phyloP scores from a whole-genome alignment of 495 filamentous ascomycete species.

The Chlorociboria aeruginascens region DNA sequence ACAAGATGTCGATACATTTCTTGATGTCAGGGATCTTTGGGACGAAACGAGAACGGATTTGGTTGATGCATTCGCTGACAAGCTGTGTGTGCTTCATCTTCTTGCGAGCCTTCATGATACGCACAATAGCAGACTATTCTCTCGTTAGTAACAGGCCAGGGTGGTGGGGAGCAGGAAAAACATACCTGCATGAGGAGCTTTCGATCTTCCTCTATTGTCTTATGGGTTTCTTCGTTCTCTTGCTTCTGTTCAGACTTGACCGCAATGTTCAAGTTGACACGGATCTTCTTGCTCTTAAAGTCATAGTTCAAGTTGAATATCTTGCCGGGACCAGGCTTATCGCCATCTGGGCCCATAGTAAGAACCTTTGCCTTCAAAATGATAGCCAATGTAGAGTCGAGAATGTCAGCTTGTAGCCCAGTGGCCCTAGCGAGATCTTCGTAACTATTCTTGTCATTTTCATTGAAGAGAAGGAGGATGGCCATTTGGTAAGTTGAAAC shows the following conservation, averaged over 20 bases:
- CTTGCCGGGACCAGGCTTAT: conserved; percentile 64
- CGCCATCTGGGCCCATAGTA: conserved; percentile 50
- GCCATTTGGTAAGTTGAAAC: conserved; percentile 98
- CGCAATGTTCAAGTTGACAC: conserved; percentile 88
- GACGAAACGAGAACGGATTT: conserved; percentile 88
- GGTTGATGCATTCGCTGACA: conserved; percentile 85
- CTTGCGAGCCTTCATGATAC: conserved; percentile 99
- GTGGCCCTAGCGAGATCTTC: conserved; percentile 77
- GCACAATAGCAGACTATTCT: conserved; percentile 83
- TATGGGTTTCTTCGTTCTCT: conserved; percentile 93
- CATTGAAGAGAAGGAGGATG: conserved; percentile 92
- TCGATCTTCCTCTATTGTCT: conserved; percentile 97
- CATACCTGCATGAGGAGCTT: conserved; percentile 93
- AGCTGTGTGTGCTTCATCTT: conserved; percentile 93
- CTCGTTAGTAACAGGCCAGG: background rate
- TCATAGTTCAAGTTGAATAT: conserved; percentile 75
- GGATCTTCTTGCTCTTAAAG: conserved; percentile 96
- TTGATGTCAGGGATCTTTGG: conserved; percentile 95
- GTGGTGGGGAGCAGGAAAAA: conserved; percentile 23
- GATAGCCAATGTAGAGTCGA: conserved; percentile 75
- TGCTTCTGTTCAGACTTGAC: conserved; percentile 93
- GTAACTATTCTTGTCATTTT: conserved; percentile 72
- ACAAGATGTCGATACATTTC: conserved; percentile 96
- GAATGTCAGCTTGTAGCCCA: conserved; percentile 59
- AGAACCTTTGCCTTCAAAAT: conserved; percentile 88